Evolutionary conservation across 2,329 filamentous ascomycete species (phyloP).

Genomic region (Ophiognomonia clavigignenti-juglandacearum): DNA sequence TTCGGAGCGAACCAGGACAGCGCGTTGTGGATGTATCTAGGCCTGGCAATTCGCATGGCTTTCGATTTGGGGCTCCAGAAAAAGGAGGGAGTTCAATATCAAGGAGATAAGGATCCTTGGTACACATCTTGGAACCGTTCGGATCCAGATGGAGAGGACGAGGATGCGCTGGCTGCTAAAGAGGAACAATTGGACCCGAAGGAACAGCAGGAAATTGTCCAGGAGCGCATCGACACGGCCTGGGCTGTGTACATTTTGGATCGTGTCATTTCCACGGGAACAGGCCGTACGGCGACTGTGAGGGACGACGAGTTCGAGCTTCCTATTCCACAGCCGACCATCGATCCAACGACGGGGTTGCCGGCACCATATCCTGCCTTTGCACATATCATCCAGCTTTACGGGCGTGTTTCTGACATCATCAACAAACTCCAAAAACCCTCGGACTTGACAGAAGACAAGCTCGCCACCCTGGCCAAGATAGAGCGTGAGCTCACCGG

Average conservation of each 20-base stretch:
- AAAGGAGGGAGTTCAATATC: constrained; percentile 64
- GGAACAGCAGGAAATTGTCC: constrained; percentile 64
- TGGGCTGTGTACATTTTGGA: constrained; percentile 90
- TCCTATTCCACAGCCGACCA: constrained; percentile 52
- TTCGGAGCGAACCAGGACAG: constrained; percentile 87
- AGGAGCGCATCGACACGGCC: constrained; percentile 80
- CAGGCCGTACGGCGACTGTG: constrained; percentile 76
- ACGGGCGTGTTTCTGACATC: constrained; percentile 78
- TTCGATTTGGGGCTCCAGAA: constrained; percentile 80
- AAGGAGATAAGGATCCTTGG: constrained; percentile 48
- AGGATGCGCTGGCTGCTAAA: constrained; percentile 20
- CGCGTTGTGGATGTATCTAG: constrained; percentile 90
- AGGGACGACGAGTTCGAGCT: constrained; percentile 83
- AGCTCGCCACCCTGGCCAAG: constrained; percentile 63
- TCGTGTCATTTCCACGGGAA: constrained; percentile 81
- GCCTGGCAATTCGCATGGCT: constrained; percentile 79
- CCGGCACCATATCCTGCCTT: constrained; percentile 76
- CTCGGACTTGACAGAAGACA: constrained; percentile 70
- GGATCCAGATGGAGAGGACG: constrained; percentile 16
- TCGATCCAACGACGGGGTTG: constrained; percentile 58
- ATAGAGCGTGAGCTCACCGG: constrained; percentile 77
- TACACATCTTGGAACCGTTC: constrained; percentile 39
- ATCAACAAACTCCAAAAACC: constrained; percentile 74
- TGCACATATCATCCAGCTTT: constrained; percentile 79
- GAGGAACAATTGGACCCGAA: constrained; percentile 32